Base-by-base conservation (phyloP, 768 basidiomycete genomes). In the Favolaschia claudopus region DNA sequence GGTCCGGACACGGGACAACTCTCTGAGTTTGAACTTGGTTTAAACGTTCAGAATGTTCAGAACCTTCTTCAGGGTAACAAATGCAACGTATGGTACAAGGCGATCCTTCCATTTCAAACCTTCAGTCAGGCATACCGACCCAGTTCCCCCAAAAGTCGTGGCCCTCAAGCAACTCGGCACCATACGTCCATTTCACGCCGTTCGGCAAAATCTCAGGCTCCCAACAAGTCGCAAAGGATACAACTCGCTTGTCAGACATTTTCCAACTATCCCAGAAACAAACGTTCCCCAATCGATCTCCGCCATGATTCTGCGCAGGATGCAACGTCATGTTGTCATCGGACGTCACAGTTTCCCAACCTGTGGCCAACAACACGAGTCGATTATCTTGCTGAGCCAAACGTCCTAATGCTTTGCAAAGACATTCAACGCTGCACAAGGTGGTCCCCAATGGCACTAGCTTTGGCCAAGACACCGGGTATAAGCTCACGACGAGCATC, bases 401-500 rank as follows among this genome's bases (percentile, higher is more conserved):
- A n/a, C 20, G 36, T 13, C 38, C 14, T 22, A 51, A 22, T 33
- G 44, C 44, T 19, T 42, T 44, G 48, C 60, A 62, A 15, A 57
- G 5, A 34, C 55, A 57, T 8, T 29, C 9, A 15, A 24, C 24
- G 37, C 34, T 37, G 34, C 60, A 62, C 19, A 62, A 10, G 51
- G 38, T 50, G 43, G 15, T 10, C 20, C 32, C 20, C 8, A 31
- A 31, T 5, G n/a, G 55, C 13, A 25, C 31, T 33, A 22, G 36
- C 5, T 36, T 29, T 3, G 62, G 46, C 60, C 65, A 66, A 29
- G 45, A 17, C 17, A 50, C 46, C 17, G 69, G 67, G 56, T 74
- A 78, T 24, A 80, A 59, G 59, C 62, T 70, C 24, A 81, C 66
- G 7, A 78, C 73, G 8, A 80, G 58, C 69, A 75, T 67, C 60